Percentiles rank a stretch among this genome's conserved stretches.
These are phyloP conservation scores for Backusella tuberculispora DNA, from an alignment of 192 early-diverging fungal species.

Conservation along the genomic window DNA sequence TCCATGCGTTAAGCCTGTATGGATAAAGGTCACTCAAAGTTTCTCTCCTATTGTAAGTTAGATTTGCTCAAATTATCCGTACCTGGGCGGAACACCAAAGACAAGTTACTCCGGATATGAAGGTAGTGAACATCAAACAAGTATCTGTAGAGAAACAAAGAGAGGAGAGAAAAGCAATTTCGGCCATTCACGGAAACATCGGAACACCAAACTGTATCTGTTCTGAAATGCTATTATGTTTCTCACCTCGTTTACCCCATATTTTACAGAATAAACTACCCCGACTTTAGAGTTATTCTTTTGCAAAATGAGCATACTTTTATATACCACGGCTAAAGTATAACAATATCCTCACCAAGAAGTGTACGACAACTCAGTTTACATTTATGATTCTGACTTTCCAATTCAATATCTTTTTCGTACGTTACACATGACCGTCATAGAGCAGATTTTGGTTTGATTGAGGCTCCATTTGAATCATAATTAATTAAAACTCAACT, in stretches of 20 bases:
- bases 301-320: slow-evolving; percentile 19
- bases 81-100: slow-evolving; percentile 10
- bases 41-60: background rate
- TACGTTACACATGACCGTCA: slow-evolving; percentile 19
- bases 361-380: slow-evolving; percentile 7
- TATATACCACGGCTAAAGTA: background rate
- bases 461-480: slow-evolving; percentile 24
- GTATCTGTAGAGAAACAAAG: background rate
- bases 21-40: background rate
- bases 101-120: background rate
- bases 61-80: background rate
- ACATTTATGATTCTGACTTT: background rate
- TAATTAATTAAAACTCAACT: slow-evolving; percentile 19
- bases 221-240: background rate
- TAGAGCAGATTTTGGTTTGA: slow-evolving; percentile 13
- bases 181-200: slow-evolving; percentile 28
- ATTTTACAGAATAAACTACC: background rate
- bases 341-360: background rate
- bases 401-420: slow-evolving; percentile 1
- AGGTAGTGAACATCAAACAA: background rate
- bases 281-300: slow-evolving; percentile 26
- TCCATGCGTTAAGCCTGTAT: background rate
- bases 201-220: slow-evolving; percentile 21
- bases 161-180: background rate
- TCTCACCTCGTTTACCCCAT: background rate